Percentiles rank a stretch among this genome's conserved stretches.
Evolutionary conservation across 1,284 basidiomycete genomes (phyloP).

Genomic region (Rhodotorula sp.): DNA sequence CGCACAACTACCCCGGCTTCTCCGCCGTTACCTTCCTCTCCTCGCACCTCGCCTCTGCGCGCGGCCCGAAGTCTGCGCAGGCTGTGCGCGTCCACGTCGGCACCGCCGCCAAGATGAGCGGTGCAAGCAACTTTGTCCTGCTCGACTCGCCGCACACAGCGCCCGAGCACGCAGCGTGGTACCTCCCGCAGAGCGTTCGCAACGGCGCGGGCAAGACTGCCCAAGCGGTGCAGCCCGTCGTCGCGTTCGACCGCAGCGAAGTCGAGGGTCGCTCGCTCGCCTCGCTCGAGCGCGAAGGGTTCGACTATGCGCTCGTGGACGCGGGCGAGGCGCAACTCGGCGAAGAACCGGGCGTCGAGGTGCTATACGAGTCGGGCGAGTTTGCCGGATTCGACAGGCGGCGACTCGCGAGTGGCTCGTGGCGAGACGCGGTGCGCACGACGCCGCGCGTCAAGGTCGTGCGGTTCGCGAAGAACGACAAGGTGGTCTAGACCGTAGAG

Average conservation of each 20-base stretch:
- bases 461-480: not conserved
- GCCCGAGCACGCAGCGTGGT: not conserved
- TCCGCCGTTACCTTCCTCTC: constrained; percentile 8
- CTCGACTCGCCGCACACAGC: constrained; percentile 5
- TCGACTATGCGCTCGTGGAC: constrained; percentile 12
- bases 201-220: not conserved
- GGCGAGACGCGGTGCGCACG: not conserved
- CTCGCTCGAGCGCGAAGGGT: not conserved
- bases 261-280: not conserved
- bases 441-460: not conserved
- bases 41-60: not conserved
- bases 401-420: not conserved
- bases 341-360: not conserved
- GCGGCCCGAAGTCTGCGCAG: not conserved
- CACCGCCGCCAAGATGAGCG: constrained; percentile 21
- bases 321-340: not conserved
- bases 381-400: constrained; percentile 13
- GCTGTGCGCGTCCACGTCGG: constrained; percentile 9
- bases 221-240: accelerated
- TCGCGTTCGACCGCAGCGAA: constrained; percentile 18
- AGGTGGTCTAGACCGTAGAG: no score
- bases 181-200: not conserved
- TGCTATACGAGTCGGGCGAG: constrained; percentile 1
- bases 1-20: constrained; percentile 22
- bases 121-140: constrained; percentile 24